A percentile compares a stretch with the other conserved stretches of the same genome.
These are phyloP conservation scores for Penicillium glabrum DNA, from an alignment of 2,329 filamentous ascomycete genomes.

Conservation along the genomic window DNA sequence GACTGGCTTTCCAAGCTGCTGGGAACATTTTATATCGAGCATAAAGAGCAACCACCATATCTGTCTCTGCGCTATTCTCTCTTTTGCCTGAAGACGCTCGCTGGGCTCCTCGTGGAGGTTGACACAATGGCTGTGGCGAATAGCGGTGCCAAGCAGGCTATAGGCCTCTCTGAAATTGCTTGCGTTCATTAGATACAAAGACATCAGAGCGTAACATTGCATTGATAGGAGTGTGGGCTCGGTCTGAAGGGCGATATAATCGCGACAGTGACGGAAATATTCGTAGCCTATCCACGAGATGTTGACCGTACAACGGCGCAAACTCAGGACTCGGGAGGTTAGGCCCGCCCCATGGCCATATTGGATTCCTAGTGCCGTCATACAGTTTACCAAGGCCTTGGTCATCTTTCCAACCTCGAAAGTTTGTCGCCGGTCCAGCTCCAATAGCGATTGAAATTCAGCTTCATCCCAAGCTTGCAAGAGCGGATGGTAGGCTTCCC, in stretches of 20 bases:
- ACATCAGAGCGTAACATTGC: background rate
- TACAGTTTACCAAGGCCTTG: background rate
- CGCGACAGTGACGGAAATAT: background rate
- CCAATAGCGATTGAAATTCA: background rate
- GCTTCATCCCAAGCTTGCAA: background rate
- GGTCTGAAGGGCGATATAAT: background rate
- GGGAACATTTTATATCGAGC: background rate
- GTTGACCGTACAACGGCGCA: background rate
- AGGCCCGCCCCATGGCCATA: background rate
- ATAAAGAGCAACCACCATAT: background rate
- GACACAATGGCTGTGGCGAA: background rate
- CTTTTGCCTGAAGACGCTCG: background rate
- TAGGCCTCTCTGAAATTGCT: background rate
- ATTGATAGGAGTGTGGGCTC: background rate
- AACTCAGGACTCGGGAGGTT: background rate
- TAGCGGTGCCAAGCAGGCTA: background rate
- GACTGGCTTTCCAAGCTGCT: background rate
- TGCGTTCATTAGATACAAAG: background rate
- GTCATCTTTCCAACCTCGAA: background rate
- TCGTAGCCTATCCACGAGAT: background rate
- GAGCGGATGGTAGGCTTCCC: background rate
- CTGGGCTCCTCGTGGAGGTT: background rate
- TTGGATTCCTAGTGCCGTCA: background rate
- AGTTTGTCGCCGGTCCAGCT: background rate
- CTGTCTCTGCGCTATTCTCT: background rate